A percentile compares a stretch with the other conserved stretches of the same genome.
Conservation (phyloP, 2,329 filamentous ascomycete genomes). For the Sporothrix mexicana region DNA sequence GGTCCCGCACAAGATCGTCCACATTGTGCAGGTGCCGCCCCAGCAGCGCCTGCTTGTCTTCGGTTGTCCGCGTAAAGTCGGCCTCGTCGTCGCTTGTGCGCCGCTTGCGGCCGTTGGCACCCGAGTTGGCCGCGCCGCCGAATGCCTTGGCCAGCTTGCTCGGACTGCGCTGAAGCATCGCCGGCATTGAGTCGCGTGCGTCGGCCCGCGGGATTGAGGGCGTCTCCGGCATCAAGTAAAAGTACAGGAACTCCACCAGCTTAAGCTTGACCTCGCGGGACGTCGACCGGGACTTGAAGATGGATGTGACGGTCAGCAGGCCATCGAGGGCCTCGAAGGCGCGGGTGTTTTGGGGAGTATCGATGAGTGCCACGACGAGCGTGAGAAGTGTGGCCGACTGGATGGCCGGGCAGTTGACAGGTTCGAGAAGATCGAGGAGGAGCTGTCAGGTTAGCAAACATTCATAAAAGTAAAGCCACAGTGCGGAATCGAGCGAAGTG, state of each 20-base stretch:
- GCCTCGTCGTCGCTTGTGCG: slow-evolving; percentile 36
- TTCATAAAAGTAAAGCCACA: not conserved
- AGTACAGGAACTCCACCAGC: slow-evolving; percentile 96
- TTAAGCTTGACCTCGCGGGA: slow-evolving; percentile 90
- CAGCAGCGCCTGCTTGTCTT: slow-evolving; percentile 81
- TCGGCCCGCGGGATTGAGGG: slow-evolving; percentile 60
- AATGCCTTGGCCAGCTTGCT: slow-evolving; percentile 70
- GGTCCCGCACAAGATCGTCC: slow-evolving; percentile 81
- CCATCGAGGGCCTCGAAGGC: slow-evolving; percentile 93
- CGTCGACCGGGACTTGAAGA: slow-evolving; percentile 89
- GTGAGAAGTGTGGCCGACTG: slow-evolving; percentile 89
- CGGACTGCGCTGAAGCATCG: slow-evolving; percentile 68
- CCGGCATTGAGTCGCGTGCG: slow-evolving; percentile 49
- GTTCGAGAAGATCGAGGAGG: slow-evolving; percentile 91
- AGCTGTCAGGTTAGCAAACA: slow-evolving; percentile 53
- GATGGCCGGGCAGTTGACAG: slow-evolving; percentile 87
- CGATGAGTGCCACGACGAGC: slow-evolving; percentile 86
- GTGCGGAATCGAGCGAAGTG: not conserved
- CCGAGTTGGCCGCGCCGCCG: slow-evolving; percentile 44
- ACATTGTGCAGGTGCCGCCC: slow-evolving; percentile 81
- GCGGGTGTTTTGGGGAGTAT: slow-evolving; percentile 84
- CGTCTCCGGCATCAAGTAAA: slow-evolving; percentile 95
- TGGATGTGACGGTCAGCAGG: slow-evolving; percentile 84
- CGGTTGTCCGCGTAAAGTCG: slow-evolving; percentile 66
- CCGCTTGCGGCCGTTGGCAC: slow-evolving; percentile 30